phyloP scores from a whole-genome alignment of 805 yeast genomes.

The Myxozyma lipomycoides region DNA sequence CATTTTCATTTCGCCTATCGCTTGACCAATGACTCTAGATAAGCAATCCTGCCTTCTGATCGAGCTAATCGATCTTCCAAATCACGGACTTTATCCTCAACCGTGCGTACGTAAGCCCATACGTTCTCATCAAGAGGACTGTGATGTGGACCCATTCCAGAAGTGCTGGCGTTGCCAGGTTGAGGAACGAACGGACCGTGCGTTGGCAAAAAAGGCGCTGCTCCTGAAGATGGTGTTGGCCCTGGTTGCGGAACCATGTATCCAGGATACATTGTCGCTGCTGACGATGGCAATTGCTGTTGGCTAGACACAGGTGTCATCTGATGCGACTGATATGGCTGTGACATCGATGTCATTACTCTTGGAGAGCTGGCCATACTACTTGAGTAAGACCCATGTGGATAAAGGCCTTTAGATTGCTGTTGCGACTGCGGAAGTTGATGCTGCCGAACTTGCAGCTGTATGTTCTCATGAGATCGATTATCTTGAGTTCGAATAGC shows the following conservation, averaged over 20 bases:
- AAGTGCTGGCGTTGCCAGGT: conserved; percentile 3
- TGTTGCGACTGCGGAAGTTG: not conserved
- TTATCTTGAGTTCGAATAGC: conserved; percentile 15
- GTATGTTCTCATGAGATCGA: not conserved
- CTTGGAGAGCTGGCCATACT: conserved; percentile 16
- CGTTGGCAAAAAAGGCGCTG: conserved; percentile 16
- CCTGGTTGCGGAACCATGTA: not conserved
- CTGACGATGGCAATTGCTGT: conserved; percentile 9
- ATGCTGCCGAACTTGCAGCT: conserved; percentile 3
- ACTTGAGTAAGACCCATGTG: conserved; percentile 7
- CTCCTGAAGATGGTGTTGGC: conserved; percentile 7
- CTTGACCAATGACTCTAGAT: conserved; percentile 17
- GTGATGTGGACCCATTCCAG: conserved; percentile 8
- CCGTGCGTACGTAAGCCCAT: conserved; percentile 30
- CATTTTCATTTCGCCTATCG: too few species aligned
- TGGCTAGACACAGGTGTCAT: not conserved
- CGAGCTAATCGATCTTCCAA: conserved; percentile 36
- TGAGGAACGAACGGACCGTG: conserved; percentile 7
- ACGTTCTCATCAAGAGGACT: conserved; percentile 22
- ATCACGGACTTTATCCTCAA: conserved; percentile 34
- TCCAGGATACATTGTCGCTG: conserved; percentile 4
- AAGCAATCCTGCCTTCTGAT: conserved; percentile 34
- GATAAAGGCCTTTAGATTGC: not conserved
- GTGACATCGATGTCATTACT: conserved; percentile 9
- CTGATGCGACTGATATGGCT: not conserved